Conservation (phyloP, 805 yeast species). For the Kuraishia borneana region DNA sequence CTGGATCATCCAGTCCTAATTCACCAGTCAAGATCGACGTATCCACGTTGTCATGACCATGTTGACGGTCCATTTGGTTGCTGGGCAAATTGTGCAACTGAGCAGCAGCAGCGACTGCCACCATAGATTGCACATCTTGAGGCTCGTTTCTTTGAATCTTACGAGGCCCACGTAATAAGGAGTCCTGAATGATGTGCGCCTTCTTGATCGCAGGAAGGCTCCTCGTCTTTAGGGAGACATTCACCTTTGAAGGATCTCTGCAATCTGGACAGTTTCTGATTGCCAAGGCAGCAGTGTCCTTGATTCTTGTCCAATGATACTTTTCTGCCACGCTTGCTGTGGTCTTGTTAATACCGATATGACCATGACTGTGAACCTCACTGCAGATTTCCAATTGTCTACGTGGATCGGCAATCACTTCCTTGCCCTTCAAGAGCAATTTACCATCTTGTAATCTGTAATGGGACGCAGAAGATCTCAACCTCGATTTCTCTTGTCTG, state of each 20-base stretch:
- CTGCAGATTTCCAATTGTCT: conserved; percentile 68
- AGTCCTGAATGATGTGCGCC: conserved; percentile 5
- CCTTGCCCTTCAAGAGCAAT: conserved; percentile 65
- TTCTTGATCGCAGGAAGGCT: conserved; percentile 8
- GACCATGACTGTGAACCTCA: conserved; percentile 57
- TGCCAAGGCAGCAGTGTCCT: conserved; percentile 75
- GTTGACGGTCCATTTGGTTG: conserved; percentile 7
- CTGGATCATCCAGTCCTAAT: conserved; percentile 23
- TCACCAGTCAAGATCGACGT: conserved; percentile 25
- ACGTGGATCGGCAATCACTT: conserved; percentile 69
- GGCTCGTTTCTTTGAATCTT: conserved; percentile 1
- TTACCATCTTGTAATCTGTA: conserved; percentile 65
- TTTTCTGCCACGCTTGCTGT: conserved; percentile 67
- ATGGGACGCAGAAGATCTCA: conserved; percentile 70
- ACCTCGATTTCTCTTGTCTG: conserved; percentile 78
- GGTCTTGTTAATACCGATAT: conserved; percentile 83
- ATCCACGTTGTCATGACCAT: conserved; percentile 13
- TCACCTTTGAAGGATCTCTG: conserved; percentile 27
- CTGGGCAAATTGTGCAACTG: conserved; percentile 5
- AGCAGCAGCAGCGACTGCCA: conserved; percentile 3
- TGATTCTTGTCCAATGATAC: conserved; percentile 87
- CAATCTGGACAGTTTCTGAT: conserved; percentile 71
- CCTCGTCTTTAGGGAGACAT: conserved; percentile 9
- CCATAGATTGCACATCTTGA: conserved; percentile 2
- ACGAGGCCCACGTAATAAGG: conserved; percentile 5